phyloP scores from a whole-genome alignment of 2,329 filamentous ascomycete genomes.

The Alternaria sp. region DNA sequence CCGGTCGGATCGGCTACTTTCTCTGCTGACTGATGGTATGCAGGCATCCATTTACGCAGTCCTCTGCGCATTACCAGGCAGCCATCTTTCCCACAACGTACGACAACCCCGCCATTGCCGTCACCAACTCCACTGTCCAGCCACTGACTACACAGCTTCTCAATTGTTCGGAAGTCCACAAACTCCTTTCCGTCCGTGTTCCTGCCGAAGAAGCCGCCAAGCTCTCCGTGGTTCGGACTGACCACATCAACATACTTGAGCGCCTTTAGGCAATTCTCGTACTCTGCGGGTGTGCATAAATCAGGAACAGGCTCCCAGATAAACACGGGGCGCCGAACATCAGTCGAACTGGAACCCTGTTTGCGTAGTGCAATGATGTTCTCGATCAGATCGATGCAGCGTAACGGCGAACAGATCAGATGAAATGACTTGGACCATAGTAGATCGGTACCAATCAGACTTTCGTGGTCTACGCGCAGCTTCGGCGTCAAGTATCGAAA shows the following conservation, averaged over 20 bases:
- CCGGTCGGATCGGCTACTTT: conserved; percentile 91
- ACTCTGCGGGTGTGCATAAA: conserved; percentile 75
- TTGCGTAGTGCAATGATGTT: conserved; percentile 69
- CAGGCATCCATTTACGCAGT: conserved; percentile 73
- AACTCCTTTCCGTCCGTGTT: conserved; percentile 43
- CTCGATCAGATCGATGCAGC: conserved; percentile 79
- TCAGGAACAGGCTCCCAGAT: conserved; percentile 97
- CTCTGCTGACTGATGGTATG: conserved; percentile 68
- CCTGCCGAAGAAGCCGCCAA: conserved; percentile 82
- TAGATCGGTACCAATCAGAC: conserved; percentile 69
- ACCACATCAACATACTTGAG: conserved; percentile 66
- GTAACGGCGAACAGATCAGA: conserved; percentile 80
- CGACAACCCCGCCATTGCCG: conserved; percentile 66
- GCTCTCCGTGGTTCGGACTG: conserved; percentile 86
- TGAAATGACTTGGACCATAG: conserved; percentile 82
- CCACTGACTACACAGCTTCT: conserved; percentile 53
- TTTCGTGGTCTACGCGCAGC: conserved; percentile 76
- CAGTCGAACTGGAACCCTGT: conserved; percentile 33
- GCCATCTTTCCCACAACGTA: conserved; percentile 76
- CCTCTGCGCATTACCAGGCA: conserved; percentile 63
- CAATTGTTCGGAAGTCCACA: conserved; percentile 52
- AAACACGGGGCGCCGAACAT: conserved; percentile 68
- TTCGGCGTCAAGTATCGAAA: conserved; percentile 93
- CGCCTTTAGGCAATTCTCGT: conserved; percentile 63
- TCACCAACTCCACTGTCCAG: conserved; percentile 48